Conservation (phyloP, 2,329 filamentous ascomycete genomes). For the Taxawa tesnikishii region DNA sequence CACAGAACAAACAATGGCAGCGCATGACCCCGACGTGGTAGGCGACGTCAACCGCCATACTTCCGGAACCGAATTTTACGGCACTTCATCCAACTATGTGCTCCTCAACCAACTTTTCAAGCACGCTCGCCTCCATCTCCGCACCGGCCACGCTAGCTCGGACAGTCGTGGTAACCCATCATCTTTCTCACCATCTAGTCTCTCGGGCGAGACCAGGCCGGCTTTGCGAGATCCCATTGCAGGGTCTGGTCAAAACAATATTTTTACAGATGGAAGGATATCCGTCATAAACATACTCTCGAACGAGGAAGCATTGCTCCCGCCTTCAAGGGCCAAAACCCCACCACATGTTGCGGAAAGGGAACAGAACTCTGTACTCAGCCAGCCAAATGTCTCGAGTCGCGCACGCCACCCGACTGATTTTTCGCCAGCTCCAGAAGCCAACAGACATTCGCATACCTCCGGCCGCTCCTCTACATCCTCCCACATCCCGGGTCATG, state of each 20-base stretch:
- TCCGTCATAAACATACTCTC: conserved; percentile 3
- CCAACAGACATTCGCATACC: too few species aligned
- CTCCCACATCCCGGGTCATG: too few species aligned
- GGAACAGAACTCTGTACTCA: too few species aligned
- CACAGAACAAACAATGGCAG: background rate
- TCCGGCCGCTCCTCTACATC: too few species aligned
- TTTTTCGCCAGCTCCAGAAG: too few species aligned
- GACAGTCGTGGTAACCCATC: background rate
- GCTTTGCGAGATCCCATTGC: conserved; percentile 1
- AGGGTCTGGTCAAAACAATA: conserved; percentile 4
- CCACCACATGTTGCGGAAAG: too few species aligned
- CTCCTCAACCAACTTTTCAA: conserved; percentile 7
- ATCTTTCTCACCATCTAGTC: background rate
- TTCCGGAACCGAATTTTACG: conserved; percentile 10
- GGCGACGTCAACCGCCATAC: conserved; percentile 9
- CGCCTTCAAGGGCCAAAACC: conserved; percentile 3
- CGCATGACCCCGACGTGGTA: conserved; percentile 4
- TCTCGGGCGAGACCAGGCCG: too few species aligned
- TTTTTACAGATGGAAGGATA: background rate
- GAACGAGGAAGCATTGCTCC: conserved; percentile 2
- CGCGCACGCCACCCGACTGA: too few species aligned
- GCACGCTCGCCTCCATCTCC: conserved; percentile 3
- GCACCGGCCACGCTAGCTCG: background rate
- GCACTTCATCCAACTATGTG: conserved; percentile 6
- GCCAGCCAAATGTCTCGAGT: too few species aligned